Percentiles rank a stretch among this genome's conserved stretches.
phyloP scores from a whole-genome alignment of 495 filamentous ascomycete genomes.

The Thermothielavioides terrestris region DNA sequence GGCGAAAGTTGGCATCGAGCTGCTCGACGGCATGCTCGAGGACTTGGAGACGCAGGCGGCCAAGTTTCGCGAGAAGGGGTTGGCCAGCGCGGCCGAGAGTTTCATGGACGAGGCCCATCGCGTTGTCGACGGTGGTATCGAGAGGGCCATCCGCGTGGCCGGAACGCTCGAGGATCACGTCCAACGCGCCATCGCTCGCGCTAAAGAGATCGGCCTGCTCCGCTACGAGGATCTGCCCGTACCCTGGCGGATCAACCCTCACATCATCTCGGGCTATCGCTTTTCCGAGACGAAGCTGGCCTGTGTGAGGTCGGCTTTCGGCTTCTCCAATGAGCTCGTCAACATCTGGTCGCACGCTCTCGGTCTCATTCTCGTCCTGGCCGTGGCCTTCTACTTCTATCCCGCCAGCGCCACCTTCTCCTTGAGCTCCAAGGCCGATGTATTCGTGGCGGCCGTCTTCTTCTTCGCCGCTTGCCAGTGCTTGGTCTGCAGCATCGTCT shows the following conservation, averaged over 20 bases:
- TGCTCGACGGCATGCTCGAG: slow-evolving; percentile 72
- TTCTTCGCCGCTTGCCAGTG: slow-evolving; percentile 97
- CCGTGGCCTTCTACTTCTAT: slow-evolving; percentile 95
- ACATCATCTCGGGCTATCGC: slow-evolving; percentile 85
- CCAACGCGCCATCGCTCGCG: slow-evolving; percentile 67
- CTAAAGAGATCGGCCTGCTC: slow-evolving; percentile 74
- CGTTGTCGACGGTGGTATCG: slow-evolving; percentile 78
- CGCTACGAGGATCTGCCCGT: slow-evolving; percentile 81
- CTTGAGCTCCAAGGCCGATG: slow-evolving; percentile 74
- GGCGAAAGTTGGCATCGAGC: slow-evolving; percentile 72
- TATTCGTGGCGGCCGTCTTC: slow-evolving; percentile 85
- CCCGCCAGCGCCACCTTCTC: slow-evolving; percentile 77
- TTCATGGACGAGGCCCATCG: slow-evolving; percentile 61
- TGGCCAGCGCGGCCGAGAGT: slow-evolving; percentile 60
- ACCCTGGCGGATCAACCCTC: slow-evolving; percentile 91
- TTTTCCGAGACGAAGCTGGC: slow-evolving; percentile 83
- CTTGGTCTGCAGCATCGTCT: slow-evolving; percentile 87
- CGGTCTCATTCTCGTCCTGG: slow-evolving; percentile 75
- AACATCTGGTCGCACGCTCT: slow-evolving; percentile 98
- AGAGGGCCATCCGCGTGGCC: slow-evolving; percentile 65
- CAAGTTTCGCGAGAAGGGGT: slow-evolving; percentile 45
- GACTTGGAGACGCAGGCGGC: slow-evolving; percentile 81
- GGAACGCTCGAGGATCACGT: slow-evolving; percentile 71
- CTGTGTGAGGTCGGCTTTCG: slow-evolving; percentile 74
- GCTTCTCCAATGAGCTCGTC: slow-evolving; percentile 82